Evolutionary conservation across 1,139 yeast genomes (phyloP).

Genomic region (Diutina ranongensis): DNA sequence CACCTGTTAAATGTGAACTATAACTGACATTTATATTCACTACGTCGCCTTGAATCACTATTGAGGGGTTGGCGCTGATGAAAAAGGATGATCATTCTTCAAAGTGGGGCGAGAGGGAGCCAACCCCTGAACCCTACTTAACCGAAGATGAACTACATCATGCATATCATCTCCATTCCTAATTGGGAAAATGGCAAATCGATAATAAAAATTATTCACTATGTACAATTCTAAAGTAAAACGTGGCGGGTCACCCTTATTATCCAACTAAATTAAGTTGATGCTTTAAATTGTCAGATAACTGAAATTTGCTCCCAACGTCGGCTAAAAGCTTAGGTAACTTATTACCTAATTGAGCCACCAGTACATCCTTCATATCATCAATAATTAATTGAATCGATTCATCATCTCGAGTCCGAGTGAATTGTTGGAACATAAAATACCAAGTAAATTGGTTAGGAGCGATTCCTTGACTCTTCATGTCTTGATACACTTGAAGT

Average conservation of each 20-base stretch:
- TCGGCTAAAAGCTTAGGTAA: slow-evolving; percentile 22
- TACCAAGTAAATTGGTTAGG: slow-evolving; percentile 51
- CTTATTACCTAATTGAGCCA: slow-evolving; percentile 26
- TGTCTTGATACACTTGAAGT: slow-evolving; percentile 23
- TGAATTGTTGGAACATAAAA: slow-evolving; percentile 38
- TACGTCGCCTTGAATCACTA: no score
- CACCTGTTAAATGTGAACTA: background rate
- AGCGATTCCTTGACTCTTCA: slow-evolving; percentile 16
- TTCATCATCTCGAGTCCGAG: slow-evolving; percentile 19
- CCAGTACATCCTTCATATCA: slow-evolving; percentile 18
- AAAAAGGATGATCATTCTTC: background rate
- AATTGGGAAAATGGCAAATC: no score
- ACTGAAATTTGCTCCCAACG: background rate
- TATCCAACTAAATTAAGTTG: no score
- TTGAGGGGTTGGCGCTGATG: background rate
- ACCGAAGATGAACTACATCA: no score
- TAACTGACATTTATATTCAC: no score
- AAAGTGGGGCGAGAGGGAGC: no score
- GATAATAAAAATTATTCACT: no score
- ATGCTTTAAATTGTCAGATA: background rate
- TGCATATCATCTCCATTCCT: no score
- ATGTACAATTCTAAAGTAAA: no score
- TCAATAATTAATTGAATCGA: slow-evolving; percentile 23
- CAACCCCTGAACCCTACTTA: no score
- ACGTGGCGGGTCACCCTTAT: no score